These are phyloP conservation scores for Lactarius sp. DNA, from an alignment of 768 basidiomycete genomes.

Conservation along the genomic window DNA sequence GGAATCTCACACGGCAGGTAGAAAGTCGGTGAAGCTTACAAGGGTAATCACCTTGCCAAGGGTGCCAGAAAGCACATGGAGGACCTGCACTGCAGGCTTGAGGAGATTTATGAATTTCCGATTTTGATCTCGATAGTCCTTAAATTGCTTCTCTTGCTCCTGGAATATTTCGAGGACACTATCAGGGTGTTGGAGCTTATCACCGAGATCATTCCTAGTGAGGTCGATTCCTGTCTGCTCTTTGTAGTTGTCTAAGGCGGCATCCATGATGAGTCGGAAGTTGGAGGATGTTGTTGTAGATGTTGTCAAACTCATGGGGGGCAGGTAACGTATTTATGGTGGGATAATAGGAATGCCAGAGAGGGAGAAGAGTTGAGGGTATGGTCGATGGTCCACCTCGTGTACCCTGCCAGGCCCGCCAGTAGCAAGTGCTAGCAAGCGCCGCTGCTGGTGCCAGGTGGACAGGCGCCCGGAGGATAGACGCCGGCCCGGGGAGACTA, in stretches of 20 bases:
- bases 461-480: too few species aligned
- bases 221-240: constrained; percentile 15
- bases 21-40: neutral
- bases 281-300: neutral
- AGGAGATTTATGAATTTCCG: constrained; percentile 6
- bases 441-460: too few species aligned
- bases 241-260: neutral
- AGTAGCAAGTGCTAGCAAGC: too few species aligned
- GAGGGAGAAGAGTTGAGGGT: neutral
- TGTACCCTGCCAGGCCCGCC: neutral
- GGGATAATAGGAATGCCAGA: neutral
- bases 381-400: too few species aligned
- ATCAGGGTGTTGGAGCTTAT: neutral
- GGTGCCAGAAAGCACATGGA: constrained; percentile 1
- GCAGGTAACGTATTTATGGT: too few species aligned
- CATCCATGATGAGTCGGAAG: neutral
- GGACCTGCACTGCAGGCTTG: constrained; percentile 1
- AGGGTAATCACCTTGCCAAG: neutral
- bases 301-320: neutral
- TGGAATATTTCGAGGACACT: neutral
- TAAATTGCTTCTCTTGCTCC: constrained; percentile 2
- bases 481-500: too few species aligned
- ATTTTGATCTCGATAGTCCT: constrained; percentile 13
- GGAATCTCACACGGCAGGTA: neutral
- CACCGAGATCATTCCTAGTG: neutral